phyloP scores from a whole-genome alignment of 2,329 filamentous ascomycete species.

The Microdochium nivale region DNA sequence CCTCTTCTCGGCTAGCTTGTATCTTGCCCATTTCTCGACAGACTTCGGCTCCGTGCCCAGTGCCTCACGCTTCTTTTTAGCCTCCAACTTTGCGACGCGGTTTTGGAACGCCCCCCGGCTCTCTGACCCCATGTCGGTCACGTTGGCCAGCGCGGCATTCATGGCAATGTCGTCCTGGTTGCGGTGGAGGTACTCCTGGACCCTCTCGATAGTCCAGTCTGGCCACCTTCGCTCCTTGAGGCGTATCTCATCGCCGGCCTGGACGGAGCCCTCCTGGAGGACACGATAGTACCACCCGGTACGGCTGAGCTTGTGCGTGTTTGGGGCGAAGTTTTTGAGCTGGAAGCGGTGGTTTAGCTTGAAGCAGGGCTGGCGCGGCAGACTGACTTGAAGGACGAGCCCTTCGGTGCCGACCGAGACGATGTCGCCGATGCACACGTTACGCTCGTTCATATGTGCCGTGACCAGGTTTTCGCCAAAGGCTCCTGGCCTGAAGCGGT shows the following conservation, averaged over 20 bases:
- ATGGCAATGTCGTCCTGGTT: slow-evolving; percentile 40
- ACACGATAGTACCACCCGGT: slow-evolving; percentile 62
- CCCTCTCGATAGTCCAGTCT: slow-evolving; percentile 51
- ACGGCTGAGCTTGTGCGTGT: slow-evolving; percentile 45
- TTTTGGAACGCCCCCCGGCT: slow-evolving; percentile 36
- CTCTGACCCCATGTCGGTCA: slow-evolving; percentile 42
- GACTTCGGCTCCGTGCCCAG: slow-evolving; percentile 9
- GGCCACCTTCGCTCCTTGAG: slow-evolving; percentile 47
- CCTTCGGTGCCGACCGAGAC: slow-evolving; percentile 31
- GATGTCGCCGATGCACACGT: slow-evolving; percentile 57
- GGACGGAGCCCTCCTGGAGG: slow-evolving; percentile 42
- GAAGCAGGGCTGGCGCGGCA: slow-evolving; percentile 58
- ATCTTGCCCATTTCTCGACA: slow-evolving; percentile 32
- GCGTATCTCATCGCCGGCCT: slow-evolving; percentile 45
- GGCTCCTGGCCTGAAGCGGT: slow-evolving; percentile 45
- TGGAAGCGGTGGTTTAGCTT: slow-evolving; percentile 62
- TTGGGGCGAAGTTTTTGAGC: slow-evolving; percentile 51
- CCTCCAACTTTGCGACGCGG: slow-evolving; percentile 38
- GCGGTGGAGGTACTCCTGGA: slow-evolving; percentile 55
- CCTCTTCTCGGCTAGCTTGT: slow-evolving; percentile 38
- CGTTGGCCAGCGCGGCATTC: slow-evolving; percentile 41
- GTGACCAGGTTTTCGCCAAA: slow-evolving; percentile 60
- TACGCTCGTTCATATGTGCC: slow-evolving; percentile 50
- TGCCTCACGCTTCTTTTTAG: slow-evolving; percentile 16
- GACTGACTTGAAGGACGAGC: slow-evolving; percentile 47